Evolutionary conservation across 176 grass and related monocot species (phyloP).

Genomic region (Oryza brachyantha): DNA sequence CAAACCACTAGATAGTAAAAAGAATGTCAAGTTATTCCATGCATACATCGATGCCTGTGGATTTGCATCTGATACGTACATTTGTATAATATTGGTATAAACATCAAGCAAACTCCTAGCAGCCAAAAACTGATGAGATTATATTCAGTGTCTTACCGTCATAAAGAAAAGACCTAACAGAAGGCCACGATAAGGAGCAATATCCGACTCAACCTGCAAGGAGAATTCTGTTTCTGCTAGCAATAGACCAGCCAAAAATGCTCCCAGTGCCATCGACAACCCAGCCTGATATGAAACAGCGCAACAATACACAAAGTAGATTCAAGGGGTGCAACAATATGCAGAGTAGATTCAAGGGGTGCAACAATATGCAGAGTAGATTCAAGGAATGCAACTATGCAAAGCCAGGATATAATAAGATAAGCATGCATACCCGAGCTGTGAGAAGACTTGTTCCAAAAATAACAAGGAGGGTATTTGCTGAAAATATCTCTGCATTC

Average conservation of each 20-base stretch:
- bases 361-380: constrained; percentile 31
- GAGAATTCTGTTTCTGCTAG: constrained; percentile 99
- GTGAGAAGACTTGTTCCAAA: constrained; percentile 99
- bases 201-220: constrained; percentile 98
- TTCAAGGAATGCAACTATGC: constrained; percentile 7
- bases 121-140: background rate
- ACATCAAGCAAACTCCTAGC: constrained; percentile 21
- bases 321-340: no score
- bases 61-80: constrained; percentile 17
- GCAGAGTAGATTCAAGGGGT: no score
- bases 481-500: constrained; percentile 98
- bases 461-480: constrained; percentile 98
- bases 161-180: constrained; percentile 98
- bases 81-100: background rate
- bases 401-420: constrained; percentile 17
- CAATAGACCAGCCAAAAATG: constrained; percentile 97
- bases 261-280: constrained; percentile 95
- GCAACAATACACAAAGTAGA: no score
- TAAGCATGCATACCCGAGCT: constrained; percentile 60
- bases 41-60: background rate
- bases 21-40: background rate
- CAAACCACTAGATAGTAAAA: constrained; percentile 2
- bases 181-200: constrained; percentile 97
- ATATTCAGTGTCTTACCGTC: constrained; percentile 64
- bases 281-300: constrained; percentile 77